phyloP scores from a whole-genome alignment of 2,329 filamentous ascomycete genomes.

The Talaromyces sp. region DNA sequence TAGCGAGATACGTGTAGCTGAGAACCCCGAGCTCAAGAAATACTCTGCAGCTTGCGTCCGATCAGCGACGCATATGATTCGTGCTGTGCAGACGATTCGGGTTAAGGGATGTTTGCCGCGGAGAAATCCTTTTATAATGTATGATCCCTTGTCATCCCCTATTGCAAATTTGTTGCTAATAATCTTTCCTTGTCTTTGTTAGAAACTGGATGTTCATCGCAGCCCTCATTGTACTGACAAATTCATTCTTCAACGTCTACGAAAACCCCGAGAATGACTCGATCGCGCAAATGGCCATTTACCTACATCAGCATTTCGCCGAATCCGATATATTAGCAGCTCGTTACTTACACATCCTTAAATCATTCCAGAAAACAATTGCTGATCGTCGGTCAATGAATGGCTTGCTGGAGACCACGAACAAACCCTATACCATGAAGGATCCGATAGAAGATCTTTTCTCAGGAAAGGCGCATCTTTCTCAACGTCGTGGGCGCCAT shows the following conservation, averaged over 20 bases:
- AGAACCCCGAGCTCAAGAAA: conserved; percentile 20
- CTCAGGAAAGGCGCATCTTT: neutral
- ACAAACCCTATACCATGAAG: conserved; percentile 10
- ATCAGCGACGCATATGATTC: conserved; percentile 51
- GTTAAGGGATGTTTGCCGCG: conserved; percentile 47
- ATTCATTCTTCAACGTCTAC: conserved; percentile 54
- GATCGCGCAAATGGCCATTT: conserved; percentile 43
- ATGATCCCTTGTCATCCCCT: conserved; percentile 25
- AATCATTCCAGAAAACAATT: conserved; percentile 43
- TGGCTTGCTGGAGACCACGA: neutral
- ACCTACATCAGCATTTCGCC: conserved; percentile 50
- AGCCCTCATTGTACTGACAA: conserved; percentile 54
- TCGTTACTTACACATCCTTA: conserved; percentile 51
- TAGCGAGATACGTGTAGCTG: conserved; percentile 18
- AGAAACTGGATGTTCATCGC: conserved; percentile 59
- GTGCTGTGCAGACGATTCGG: conserved; percentile 46
- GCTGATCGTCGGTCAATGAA: conserved; percentile 15
- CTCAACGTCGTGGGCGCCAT: neutral
- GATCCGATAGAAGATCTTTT: conserved; percentile 20
- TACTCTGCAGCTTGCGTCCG: conserved; percentile 52
- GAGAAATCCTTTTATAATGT: conserved; percentile 58
- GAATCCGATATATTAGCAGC: conserved; percentile 49
- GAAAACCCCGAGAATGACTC: conserved; percentile 46
- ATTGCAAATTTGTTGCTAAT: neutral
- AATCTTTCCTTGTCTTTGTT: neutral